Evolutionary conservation across 1,139 yeast species (phyloP), one percentile per base, ranked within the genome.

Genomic region (Candida sp.): DNA sequence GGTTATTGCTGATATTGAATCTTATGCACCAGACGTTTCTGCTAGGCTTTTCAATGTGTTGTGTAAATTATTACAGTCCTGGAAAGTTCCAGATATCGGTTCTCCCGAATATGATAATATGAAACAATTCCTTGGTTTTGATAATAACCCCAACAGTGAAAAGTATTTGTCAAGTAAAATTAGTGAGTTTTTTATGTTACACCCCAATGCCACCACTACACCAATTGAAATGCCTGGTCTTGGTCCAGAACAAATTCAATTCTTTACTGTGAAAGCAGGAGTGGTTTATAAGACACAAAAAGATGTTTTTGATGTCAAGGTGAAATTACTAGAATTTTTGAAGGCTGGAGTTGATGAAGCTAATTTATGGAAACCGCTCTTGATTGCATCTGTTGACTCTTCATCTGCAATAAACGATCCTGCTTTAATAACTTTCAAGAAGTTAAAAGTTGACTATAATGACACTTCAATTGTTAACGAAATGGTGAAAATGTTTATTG

Each of bases 201-300:
- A 67, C 38, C 82, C 89, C 0, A 71, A 68, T 3, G 42, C 56
- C 0, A 35, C 44, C 3, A 42, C 47, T 2, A 48, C 49, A 9
- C 59, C 63, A 1, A 64, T 51, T 49, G 75, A 42, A 22, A 70
- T 79, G 42, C 87, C 93, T 0, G 96, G 96, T 0, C 64, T 89
- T 45, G 70, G 82, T 22, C 58, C 71, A 0, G 59, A 61, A 0
- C 88, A 85, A 43, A 73, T 75, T 29, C 59, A 77, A 1, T 87
- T 81, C 54, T 78, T 88, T 54, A 82, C 88, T 0, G 73, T 73
- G 43, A 79, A 79, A 49, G 88, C 95, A 4, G 89, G 91, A 11
- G 77, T 82, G 0, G 58, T 75, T 0, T 81, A 77, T 54, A 76
- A 75, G 37, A 66, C 77, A 2, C 49, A 48, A n/a, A 70, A 72